Evolutionary conservation across 192 early-diverging fungal species (phyloP).

Genomic region (Umbelopsis vinacea): DNA sequence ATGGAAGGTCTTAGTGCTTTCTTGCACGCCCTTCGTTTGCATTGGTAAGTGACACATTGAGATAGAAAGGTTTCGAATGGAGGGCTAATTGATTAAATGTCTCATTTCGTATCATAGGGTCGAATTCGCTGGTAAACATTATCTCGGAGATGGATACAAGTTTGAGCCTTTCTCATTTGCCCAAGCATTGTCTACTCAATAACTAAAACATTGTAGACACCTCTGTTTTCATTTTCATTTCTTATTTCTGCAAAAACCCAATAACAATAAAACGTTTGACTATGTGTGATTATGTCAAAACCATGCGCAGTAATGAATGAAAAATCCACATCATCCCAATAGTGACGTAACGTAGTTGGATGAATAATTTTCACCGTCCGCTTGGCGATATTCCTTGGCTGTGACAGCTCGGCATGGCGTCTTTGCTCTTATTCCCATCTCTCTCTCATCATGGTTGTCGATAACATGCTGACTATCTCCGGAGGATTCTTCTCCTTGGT

Average conservation of each 20-base stretch:
- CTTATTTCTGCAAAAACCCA: background rate
- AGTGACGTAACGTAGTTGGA: background rate
- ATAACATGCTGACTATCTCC: constrained; percentile 40
- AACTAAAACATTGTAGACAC: constrained; percentile 7
- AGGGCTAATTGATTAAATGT: background rate
- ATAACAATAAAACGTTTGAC: too few species aligned
- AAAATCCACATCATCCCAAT: too few species aligned
- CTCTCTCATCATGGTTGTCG: background rate
- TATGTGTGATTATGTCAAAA: too few species aligned
- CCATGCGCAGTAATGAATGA: too few species aligned
- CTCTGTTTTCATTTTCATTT: constrained; percentile 10
- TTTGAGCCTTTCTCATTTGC: constrained; percentile 93
- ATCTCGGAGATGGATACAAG: constrained; percentile 85
- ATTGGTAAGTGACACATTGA: constrained; percentile 59
- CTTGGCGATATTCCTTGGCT: constrained; percentile 20
- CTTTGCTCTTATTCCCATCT: background rate
- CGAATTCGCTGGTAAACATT: constrained; percentile 99
- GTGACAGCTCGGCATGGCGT: background rate
- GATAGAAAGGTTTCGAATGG: background rate
- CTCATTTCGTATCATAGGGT: constrained; percentile 54
- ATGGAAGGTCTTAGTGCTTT: constrained; percentile 93
- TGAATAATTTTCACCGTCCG: background rate
- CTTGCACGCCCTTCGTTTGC: constrained; percentile 89
- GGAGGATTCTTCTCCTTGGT: constrained; percentile 45
- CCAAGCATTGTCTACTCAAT: constrained; percentile 25